phyloP scores from a whole-genome alignment of 208 protist species.

The Trypanosoma avium region DNA sequence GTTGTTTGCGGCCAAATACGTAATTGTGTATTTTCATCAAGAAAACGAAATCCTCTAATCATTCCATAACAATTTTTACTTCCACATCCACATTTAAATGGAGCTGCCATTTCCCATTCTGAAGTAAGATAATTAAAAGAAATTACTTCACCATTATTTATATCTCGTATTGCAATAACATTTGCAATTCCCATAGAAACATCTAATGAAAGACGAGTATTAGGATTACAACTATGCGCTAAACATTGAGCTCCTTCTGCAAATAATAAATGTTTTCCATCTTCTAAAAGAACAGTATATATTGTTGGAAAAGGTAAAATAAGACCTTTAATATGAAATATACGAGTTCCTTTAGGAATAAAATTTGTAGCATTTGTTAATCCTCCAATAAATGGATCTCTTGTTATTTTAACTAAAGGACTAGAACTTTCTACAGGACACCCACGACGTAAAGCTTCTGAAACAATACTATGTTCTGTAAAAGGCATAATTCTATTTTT shows the following conservation, averaged over 20 bases:
- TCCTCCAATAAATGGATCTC: slow-evolving; percentile 47
- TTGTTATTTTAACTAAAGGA: slow-evolving; percentile 38
- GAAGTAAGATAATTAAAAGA: slow-evolving; percentile 89
- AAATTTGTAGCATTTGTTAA: slow-evolving; percentile 52
- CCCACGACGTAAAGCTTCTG: slow-evolving; percentile 40
- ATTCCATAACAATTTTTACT: slow-evolving; percentile 45
- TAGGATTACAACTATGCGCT: slow-evolving; percentile 79
- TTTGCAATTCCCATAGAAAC: slow-evolving; percentile 52
- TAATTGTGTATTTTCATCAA: slow-evolving; percentile 49
- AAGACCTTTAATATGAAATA: slow-evolving; percentile 76
- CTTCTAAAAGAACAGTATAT: slow-evolving; percentile 82
- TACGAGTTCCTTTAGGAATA: slow-evolving; percentile 50
- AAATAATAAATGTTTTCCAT: slow-evolving; percentile 81
- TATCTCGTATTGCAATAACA: slow-evolving; percentile 65
- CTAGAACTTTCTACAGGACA: slow-evolving; percentile 43
- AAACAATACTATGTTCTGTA: slow-evolving; percentile 36
- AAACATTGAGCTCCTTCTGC: slow-evolving; percentile 70
- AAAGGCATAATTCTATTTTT: slow-evolving; percentile 46
- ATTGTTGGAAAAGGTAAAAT: slow-evolving; percentile 80
- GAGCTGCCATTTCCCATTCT: slow-evolving; percentile 86
- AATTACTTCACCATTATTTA: slow-evolving; percentile 58
- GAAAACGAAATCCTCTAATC: slow-evolving; percentile 72
- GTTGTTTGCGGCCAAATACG: slow-evolving; percentile 58
- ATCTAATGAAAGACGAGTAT: slow-evolving; percentile 77
- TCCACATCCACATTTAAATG: slow-evolving; percentile 77